These are phyloP conservation scores for Sporothrix inflata DNA, from an alignment of 2,329 filamentous ascomycete species.

Conservation along the genomic window DNA sequence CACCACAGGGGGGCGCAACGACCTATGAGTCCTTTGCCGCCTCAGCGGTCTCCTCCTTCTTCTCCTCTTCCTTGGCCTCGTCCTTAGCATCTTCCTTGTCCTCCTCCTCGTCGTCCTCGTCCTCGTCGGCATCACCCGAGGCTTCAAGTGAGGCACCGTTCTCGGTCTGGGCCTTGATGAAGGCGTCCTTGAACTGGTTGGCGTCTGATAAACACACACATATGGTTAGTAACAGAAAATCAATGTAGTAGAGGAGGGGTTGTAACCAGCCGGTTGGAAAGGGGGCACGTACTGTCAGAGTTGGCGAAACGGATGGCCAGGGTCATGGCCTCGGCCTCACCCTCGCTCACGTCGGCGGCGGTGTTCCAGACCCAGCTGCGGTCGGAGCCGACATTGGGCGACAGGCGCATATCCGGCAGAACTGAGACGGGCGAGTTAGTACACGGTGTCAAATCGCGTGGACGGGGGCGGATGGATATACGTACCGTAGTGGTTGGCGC, in stretches of 20 bases:
- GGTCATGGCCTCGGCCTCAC: slow-evolving; percentile 93
- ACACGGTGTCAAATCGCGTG: background rate
- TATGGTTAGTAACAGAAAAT: slow-evolving; percentile 38
- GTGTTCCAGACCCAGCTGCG: slow-evolving; percentile 99
- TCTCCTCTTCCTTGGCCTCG: slow-evolving; percentile 36
- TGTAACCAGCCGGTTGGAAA: background rate
- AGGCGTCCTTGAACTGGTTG: slow-evolving; percentile 96
- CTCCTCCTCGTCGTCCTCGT: slow-evolving; percentile 39
- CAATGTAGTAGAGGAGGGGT: no score
- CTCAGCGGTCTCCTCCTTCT: slow-evolving; percentile 34
- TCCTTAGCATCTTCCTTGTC: slow-evolving; percentile 39
- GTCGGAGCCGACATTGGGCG: slow-evolving; percentile 96
- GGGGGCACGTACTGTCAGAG: slow-evolving; percentile 76
- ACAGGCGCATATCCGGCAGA: slow-evolving; percentile 98
- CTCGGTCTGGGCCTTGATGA: slow-evolving; percentile 94
- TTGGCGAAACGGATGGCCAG: slow-evolving; percentile 98
- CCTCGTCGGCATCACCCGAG: slow-evolving; percentile 34
- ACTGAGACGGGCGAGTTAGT: slow-evolving; percentile 57
- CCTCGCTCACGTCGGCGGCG: slow-evolving; percentile 95
- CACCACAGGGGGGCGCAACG: background rate
- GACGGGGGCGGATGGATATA: background rate
- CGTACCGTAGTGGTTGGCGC: slow-evolving; percentile 98
- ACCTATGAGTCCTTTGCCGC: slow-evolving; percentile 26
- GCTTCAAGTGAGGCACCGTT: slow-evolving; percentile 81
- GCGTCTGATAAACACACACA: slow-evolving; percentile 64